Percentiles rank a stretch among this genome's conserved stretches.
Evolutionary conservation across 2,329 filamentous ascomycete species (phyloP).

Genomic region (Colletotrichum plurivorum): DNA sequence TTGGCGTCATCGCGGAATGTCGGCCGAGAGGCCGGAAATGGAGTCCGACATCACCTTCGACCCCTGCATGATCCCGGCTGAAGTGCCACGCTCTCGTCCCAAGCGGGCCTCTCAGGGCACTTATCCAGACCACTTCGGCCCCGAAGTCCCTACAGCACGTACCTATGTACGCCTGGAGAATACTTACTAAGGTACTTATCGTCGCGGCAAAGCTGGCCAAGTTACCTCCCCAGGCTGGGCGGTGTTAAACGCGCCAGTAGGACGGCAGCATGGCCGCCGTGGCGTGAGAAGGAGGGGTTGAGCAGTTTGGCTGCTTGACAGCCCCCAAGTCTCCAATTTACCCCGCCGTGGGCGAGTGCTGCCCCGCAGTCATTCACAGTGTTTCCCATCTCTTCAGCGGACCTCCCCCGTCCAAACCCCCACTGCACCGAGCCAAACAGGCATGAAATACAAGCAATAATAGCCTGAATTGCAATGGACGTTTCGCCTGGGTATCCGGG

Average conservation of each 20-base stretch:
- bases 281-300: constrained; percentile 21
- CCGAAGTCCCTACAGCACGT: no score
- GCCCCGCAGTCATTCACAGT: constrained; percentile 27
- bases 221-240: no score
- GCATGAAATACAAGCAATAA: constrained; percentile 31
- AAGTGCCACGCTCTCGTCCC: no score
- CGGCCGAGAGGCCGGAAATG: constrained; percentile 14
- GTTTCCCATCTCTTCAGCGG: constrained; percentile 12
- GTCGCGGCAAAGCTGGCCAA: no score
- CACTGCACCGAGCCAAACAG: constrained; percentile 28
- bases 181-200: no score
- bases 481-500: constrained; percentile 17
- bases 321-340: constrained; percentile 35
- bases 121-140: no score
- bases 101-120: constrained; percentile 27
- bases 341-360: constrained; percentile 32
- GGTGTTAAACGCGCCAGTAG: constrained; percentile 32
- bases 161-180: not conserved
- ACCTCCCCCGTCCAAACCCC: constrained; percentile 19
- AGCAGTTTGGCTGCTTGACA: not conserved
- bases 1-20: constrained; percentile 30
- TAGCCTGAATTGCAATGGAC: constrained; percentile 35
- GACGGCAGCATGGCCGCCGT: constrained; percentile 20
- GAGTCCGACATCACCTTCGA: not conserved
- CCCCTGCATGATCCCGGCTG: not conserved